Evolutionary conservation across 305 asterid species (phyloP).

Genomic region (Fraxinus baroniana): DNA sequence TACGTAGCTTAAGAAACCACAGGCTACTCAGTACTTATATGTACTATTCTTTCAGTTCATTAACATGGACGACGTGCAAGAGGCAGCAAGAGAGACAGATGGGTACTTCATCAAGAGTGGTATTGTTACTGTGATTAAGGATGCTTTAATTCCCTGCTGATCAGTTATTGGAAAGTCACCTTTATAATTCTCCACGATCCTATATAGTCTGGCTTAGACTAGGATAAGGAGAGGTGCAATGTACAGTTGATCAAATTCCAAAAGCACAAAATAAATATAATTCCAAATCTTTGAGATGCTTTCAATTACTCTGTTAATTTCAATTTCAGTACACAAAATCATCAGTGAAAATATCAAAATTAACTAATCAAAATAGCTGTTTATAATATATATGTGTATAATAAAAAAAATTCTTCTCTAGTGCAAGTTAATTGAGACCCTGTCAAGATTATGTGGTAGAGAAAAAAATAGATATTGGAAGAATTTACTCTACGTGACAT

Average conservation of each 20-base stretch:
- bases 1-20: neutral
- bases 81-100: conserved; percentile 67
- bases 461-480: too few species aligned
- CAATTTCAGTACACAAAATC: neutral
- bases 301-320: too few species aligned
- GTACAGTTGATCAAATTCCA: neutral
- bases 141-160: conserved; percentile 57
- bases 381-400: too few species aligned
- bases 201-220: too few species aligned
- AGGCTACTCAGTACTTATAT: neutral
- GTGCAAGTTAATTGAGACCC: too few species aligned
- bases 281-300: neutral
- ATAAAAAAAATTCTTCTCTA: too few species aligned
- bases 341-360: too few species aligned
- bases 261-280: too few species aligned
- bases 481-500: too few species aligned
- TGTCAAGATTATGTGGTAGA: too few species aligned
- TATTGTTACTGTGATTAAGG: conserved; percentile 58
- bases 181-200: neutral
- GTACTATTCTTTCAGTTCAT: conserved; percentile 39
- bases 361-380: too few species aligned
- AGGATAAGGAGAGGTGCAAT: too few species aligned
- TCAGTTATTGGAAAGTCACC: conserved; percentile 34
- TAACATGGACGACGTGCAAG: conserved; percentile 54
- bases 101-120: conserved; percentile 74